Conservation (phyloP, 257 asterid genomes). For the Sherardia arvensis region DNA sequence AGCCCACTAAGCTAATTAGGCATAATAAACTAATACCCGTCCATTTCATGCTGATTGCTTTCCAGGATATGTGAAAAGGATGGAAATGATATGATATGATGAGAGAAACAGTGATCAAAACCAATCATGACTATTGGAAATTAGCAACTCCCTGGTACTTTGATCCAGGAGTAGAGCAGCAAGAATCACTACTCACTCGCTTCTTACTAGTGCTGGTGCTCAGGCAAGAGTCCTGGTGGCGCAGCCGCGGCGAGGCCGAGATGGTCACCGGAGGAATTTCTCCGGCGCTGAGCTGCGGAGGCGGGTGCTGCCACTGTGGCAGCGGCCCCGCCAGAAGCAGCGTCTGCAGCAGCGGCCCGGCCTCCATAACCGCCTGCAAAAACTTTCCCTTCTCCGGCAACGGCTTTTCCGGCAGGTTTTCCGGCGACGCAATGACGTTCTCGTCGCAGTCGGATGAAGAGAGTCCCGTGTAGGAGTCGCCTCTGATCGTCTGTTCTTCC, state of each 20-base stretch:
- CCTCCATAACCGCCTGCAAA: slow-evolving; percentile 83
- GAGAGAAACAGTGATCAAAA: slow-evolving; percentile 27
- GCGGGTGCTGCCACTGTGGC: slow-evolving; percentile 97
- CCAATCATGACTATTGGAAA: slow-evolving; percentile 58
- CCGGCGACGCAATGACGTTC: slow-evolving; percentile 21
- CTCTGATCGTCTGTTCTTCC: slow-evolving; percentile 27
- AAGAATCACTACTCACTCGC: slow-evolving; percentile 33
- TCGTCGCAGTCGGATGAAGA: slow-evolving; percentile 50
- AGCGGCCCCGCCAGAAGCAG: slow-evolving; percentile 93
- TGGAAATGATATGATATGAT: slow-evolving; percentile 17
- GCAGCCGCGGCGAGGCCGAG: slow-evolving; percentile 30
- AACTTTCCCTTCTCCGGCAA: slow-evolving; percentile 80
- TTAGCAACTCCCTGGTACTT: slow-evolving; percentile 66
- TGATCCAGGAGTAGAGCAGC: slow-evolving; percentile 38
- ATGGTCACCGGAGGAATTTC: slow-evolving; percentile 91
- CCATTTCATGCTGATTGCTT: slow-evolving; percentile 25
- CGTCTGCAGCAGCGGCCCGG: slow-evolving; percentile 88
- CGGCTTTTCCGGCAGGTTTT: slow-evolving; percentile 38
- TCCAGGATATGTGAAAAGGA: slow-evolving; percentile 31
- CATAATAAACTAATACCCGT: slow-evolving; percentile 17
- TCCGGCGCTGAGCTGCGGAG: slow-evolving; percentile 73
- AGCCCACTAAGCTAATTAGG: slow-evolving; percentile 25
- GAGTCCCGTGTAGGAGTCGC: slow-evolving; percentile 15
- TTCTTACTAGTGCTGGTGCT: slow-evolving; percentile 34
- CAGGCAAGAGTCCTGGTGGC: slow-evolving; percentile 40